Percentiles rank a stretch among this genome's conserved stretches.
Evolutionary conservation across 495 filamentous ascomycete genomes (phyloP).

Genomic region (Glonium stellatum): DNA sequence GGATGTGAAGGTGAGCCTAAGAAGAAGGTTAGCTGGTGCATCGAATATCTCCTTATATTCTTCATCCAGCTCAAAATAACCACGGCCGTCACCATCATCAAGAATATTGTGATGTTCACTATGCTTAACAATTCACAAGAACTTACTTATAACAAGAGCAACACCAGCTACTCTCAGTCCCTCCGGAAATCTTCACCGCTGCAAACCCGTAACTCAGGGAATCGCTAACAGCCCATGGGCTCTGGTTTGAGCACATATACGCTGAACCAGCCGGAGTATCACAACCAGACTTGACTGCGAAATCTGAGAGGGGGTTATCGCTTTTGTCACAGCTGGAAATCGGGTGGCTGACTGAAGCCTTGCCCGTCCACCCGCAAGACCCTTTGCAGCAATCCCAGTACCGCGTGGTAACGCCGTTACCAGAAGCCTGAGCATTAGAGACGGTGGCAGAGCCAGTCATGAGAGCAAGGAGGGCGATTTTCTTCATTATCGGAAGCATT

Average conservation of each 20-base stretch:
- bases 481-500: constrained; percentile 20
- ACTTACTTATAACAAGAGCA: constrained; percentile 56
- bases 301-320: constrained; percentile 44
- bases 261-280: constrained; percentile 45
- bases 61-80: too few relatives aligned
- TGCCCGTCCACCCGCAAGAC: constrained; percentile 55
- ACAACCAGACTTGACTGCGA: constrained; percentile 39
- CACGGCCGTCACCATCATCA: too few relatives aligned
- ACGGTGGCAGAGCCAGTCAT: constrained; percentile 24
- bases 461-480: constrained; percentile 17
- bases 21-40: too few relatives aligned
- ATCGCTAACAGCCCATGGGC: constrained; percentile 56
- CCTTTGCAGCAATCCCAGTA: constrained; percentile 72
- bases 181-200: constrained; percentile 49
- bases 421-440: constrained; percentile 22
- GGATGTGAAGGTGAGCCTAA: constrained; percentile 52
- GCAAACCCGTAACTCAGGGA: constrained; percentile 56
- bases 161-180: constrained; percentile 53
- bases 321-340: constrained; percentile 52
- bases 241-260: constrained; percentile 57
- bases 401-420: constrained; percentile 49
- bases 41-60: too few relatives aligned
- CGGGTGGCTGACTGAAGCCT: constrained; percentile 45
- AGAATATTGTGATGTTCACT: too few relatives aligned
- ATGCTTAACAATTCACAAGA: too few relatives aligned